Evolutionary conservation across 768 basidiomycete species (phyloP), one percentile per base, ranked within the genome.

Genomic region (Gyrodon lividus): DNA sequence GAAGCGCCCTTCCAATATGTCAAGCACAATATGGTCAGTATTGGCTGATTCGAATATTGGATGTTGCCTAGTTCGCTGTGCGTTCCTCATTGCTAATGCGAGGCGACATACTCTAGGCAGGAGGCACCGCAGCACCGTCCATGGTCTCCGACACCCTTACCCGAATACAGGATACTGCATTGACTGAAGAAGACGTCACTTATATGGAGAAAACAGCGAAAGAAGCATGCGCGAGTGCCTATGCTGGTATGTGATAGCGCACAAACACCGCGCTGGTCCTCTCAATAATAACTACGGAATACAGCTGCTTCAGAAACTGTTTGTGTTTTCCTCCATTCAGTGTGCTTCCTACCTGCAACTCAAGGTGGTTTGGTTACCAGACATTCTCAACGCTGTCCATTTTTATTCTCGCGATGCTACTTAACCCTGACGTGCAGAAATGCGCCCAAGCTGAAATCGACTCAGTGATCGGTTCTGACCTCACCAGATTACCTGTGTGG

Each of bases 401-500:
- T 19, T 55, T 54, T 9, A 22, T 55, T 12, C 33, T 55, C 22
- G 63, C 43, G 7, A 57, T 60, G 55, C 8, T 55, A 48, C 63
- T 52, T 26, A 43, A 51, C 31, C 45, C 59, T 10, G 22, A 64
- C 3, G 52, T 35, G 31, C 60, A 62, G 41, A 48, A 45, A 39
- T 46, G 38, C 35, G 63, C 57, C 5, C 54, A 53, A 20, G 51
- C 40, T 26, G 54, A 62, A 33, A 53, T 56, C 9, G 53, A 63
- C 19, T 43, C 20, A 2, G 47, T 38, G 42, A 59, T 59, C 26
- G 39, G 30, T 28, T 43, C 31, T 17, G 24, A 42, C 6, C 39
- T 46, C 6, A 38, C n/a, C 13, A 55, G 61, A 43, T 40, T 60
- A 10, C 54, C 57, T 37, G 35, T n/a, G 26, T 59, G 56, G 46